These are phyloP conservation scores for Halophytophthora polymorphica DNA, from an alignment of 352 stramenopile genomes.

Conservation along the genomic window DNA sequence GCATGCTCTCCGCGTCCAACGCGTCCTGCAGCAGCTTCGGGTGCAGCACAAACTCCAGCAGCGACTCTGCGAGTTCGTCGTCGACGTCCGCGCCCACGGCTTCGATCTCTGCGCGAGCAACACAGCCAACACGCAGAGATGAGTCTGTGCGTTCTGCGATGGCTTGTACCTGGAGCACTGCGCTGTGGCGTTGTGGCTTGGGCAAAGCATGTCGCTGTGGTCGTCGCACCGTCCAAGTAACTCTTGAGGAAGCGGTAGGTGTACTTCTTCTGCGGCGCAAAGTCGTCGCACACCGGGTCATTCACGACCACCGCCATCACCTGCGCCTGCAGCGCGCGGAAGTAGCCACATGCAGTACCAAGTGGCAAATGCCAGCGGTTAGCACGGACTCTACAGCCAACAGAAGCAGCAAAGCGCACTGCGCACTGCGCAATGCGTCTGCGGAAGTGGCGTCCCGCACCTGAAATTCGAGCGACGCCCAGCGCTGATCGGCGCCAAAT, in stretches of 20 bases:
- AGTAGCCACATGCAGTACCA: background rate
- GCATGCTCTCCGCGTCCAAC: constrained; percentile 54
- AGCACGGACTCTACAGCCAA: background rate
- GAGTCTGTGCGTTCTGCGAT: background rate
- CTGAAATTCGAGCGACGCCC: constrained; percentile 56
- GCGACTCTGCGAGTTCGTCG: constrained; percentile 45
- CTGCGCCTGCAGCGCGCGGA: constrained; percentile 26
- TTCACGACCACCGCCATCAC: constrained; percentile 52
- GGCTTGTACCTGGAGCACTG: background rate
- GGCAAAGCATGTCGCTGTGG: background rate
- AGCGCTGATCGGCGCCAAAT: constrained; percentile 25
- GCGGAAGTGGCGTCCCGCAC: constrained; percentile 15
- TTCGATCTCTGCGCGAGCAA: constrained; percentile 47
- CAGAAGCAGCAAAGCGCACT: background rate
- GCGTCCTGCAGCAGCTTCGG: constrained; percentile 25
- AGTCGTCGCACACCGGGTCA: constrained; percentile 58
- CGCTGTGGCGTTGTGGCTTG: background rate
- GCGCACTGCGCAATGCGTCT: no score
- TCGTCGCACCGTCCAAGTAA: constrained; percentile 50
- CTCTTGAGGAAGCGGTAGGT: constrained; percentile 70
- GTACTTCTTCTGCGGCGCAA: constrained; percentile 55
- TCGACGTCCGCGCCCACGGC: constrained; percentile 32
- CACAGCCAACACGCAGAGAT: background rate
- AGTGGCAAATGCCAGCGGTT: background rate
- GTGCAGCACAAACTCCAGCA: constrained; percentile 60